Base-by-base conservation (phyloP, 1,284 basidiomycete genomes). In the Moniliophthora roreri region DNA sequence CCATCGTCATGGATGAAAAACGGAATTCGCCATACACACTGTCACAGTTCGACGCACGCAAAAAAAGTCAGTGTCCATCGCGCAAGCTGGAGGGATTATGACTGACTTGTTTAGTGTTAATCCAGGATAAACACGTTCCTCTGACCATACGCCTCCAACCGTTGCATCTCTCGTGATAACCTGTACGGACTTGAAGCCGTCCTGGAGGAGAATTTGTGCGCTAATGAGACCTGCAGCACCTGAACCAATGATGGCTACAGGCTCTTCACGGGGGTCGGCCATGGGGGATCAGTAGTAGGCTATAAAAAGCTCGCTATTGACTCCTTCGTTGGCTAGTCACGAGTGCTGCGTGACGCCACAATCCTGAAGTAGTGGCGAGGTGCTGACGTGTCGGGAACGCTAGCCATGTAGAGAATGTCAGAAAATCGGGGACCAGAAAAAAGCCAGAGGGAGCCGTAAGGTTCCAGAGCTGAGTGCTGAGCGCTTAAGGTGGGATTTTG, bases 1-100 rank as follows among this genome's bases (percentile, higher is more conserved):
- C 58, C 82, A 84, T 84, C 1, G 72, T 63, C 41, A 83, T 54
- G 0, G 73, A 58, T 3, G 84, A 84, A 62, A 85, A 83, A 7
- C 71, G 62, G 55, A 76, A 83, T 59, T 85, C 80, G 4, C 83
- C 83, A 59, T 84, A 75, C 2, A 85, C 81, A 55, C 84, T 86
- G 55, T 32, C 81, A 55, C 84, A 85, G 55, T 32, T 32, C 11
- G 18, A 52, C 9, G 35, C 13, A 13, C 34, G n/a, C 28, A 36
- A 48, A n/a, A 48, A 15, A 40, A 26, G 24, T 21, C 18, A 32
- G 1, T 38, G 16, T 16, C 6, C 21, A 52, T n/a, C 10, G n/a
- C 21, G 21, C 8, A 28, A 49, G 16, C 11, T 24, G 20, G 28
- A 48, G 20, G 18, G 21, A 39, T 4, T 18, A 23, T 26, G 50